Evolutionary conservation across 441 rosid species (phyloP).

Genomic region (Bruguiera hainesii): DNA sequence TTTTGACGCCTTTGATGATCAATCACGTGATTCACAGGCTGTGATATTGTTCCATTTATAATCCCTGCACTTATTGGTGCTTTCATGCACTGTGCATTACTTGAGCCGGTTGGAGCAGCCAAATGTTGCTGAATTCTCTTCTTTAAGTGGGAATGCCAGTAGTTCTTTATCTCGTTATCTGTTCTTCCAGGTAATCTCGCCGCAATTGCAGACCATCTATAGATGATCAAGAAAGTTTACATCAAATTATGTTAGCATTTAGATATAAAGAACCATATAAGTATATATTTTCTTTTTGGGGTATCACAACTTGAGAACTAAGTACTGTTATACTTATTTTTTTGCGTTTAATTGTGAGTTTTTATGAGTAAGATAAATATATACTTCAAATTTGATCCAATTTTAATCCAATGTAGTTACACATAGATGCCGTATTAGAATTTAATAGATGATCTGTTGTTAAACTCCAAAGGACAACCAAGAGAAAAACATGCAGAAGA

Average conservation of each 20-base stretch:
- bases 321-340: no score
- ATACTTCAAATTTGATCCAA: no score
- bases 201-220: constrained; percentile 47
- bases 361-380: no score
- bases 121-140: constrained; percentile 19
- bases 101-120: neutral
- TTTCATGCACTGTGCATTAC: neutral
- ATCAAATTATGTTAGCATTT: neutral
- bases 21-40: neutral
- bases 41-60: neutral
- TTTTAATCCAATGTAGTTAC: no score
- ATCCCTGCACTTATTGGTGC: neutral
- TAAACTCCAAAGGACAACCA: neutral
- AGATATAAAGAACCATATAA: neutral
- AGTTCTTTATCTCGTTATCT: constrained; percentile 46
- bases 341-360: no score
- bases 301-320: no score
- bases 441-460: no score
- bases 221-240: neutral
- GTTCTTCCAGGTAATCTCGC: constrained; percentile 43
- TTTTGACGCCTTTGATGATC: constrained; percentile 6
- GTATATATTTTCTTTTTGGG: neutral
- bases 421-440: no score
- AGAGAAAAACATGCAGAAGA: no score
- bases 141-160: constrained; percentile 45